Conservation (phyloP, 2,329 filamentous ascomycete species). For the Alternaria sp. region DNA sequence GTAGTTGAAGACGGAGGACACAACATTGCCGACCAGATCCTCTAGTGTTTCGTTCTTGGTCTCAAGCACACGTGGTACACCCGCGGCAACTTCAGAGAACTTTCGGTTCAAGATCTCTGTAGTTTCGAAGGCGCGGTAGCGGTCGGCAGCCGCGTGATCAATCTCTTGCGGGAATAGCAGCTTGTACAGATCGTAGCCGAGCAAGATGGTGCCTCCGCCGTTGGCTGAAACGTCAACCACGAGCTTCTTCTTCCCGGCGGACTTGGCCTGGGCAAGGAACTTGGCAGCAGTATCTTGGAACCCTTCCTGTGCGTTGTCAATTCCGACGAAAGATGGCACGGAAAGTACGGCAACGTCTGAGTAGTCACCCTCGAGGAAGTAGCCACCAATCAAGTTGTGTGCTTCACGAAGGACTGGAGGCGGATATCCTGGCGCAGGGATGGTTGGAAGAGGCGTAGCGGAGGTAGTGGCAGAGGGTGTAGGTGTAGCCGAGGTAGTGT, state of each 20-base stretch:
- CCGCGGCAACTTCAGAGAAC: slow-evolving; percentile 42
- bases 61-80: slow-evolving; percentile 39
- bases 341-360: slow-evolving; percentile 56
- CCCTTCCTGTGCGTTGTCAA: slow-evolving; percentile 31
- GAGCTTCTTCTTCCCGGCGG: slow-evolving; percentile 64
- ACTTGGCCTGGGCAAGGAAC: slow-evolving; percentile 53
- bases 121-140: slow-evolving; percentile 59
- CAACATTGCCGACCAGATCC: slow-evolving; percentile 39
- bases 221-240: slow-evolving; percentile 67
- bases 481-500: slow-evolving; percentile 28
- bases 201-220: slow-evolving; percentile 64
- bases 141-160: slow-evolving; percentile 57
- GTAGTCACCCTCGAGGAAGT: slow-evolving; percentile 55
- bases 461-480: slow-evolving; percentile 20
- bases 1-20: slow-evolving; percentile 56
- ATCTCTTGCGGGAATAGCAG: slow-evolving; percentile 59
- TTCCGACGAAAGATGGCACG: slow-evolving; percentile 52
- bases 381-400: slow-evolving; percentile 55
- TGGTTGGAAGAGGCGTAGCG: slow-evolving; percentile 22
- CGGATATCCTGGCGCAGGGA: slow-evolving; percentile 53
- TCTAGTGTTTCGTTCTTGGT: slow-evolving; percentile 48
- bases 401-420: slow-evolving; percentile 51
- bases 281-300: slow-evolving; percentile 53
- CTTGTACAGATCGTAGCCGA: slow-evolving; percentile 69
- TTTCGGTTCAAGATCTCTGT: slow-evolving; percentile 54